Evolutionary conservation across 208 protist genomes (phyloP), one percentile per base, ranked within the genome.

Genomic region (Acanthamoeba royreba): DNA sequence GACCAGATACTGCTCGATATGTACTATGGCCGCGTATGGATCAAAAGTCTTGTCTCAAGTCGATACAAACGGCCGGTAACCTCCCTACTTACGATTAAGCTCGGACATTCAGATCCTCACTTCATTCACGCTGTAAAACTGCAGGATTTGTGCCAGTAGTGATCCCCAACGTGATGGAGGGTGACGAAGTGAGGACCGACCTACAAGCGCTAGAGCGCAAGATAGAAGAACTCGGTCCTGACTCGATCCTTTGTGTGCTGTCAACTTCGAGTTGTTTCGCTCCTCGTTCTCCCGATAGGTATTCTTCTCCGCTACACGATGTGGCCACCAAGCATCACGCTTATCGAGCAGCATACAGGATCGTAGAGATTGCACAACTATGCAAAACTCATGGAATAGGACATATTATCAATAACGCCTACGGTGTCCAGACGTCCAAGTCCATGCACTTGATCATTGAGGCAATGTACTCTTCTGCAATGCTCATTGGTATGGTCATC

Each of bases 321-420:
- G 17, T 13, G 40, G 0, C 53, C 2, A 81, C 28, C 22, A 2
- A 69, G 0, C 13, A 19, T 58, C 55, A 33, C 28, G n/a, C 46
- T 42, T 31, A 53, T 38, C 4, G 28, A 11, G 42, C 17, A 17
- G 55, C 63, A 55, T 43, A 4, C 43, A 96, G 98, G 86, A 95
- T 99, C 4, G 88, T 99, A 2, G 97, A 97, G 46, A 97, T 99
- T 1, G 96, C 98, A 3, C 87, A 96, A 58, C 77, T 99, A 38
- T 99, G 98, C 95, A 95, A 96, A 63, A 13, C 81, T 33, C 83
- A 95, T 13, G 94, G 95, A 40, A 96, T 99, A 9, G 96, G 97
- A 25, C 99, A 99, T 91, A 95, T 99, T 11, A 97, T 99, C 53
- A 99, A 99, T 96, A 99, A 99, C 94, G 99, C 99, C 4, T 99